These are phyloP conservation scores for Lophiostoma macrostomum DNA, from an alignment of 495 filamentous ascomycete species.

Conservation along the genomic window DNA sequence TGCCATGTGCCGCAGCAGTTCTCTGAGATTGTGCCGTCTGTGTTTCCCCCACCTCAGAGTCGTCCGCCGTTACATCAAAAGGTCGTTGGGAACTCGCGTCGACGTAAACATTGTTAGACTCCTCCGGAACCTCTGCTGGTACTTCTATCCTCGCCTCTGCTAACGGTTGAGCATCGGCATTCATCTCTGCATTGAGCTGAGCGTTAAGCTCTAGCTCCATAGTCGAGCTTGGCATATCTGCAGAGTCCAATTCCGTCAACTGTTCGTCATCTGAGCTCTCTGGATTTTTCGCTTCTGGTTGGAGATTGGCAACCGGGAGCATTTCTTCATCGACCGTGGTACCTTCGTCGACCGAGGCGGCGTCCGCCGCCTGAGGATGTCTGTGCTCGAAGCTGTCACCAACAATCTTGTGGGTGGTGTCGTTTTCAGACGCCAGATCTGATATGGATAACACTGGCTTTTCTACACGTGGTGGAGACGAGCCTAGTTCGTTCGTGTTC, in stretches of 20 bases:
- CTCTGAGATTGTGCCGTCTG: background rate
- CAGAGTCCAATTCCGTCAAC: background rate
- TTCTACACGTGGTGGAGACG: slow-evolving; percentile 27
- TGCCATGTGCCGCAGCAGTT: background rate
- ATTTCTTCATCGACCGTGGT: slow-evolving; percentile 16
- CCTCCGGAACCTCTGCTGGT: background rate
- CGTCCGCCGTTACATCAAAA: background rate
- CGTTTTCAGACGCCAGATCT: background rate
- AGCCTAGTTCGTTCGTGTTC: slow-evolving; percentile 14
- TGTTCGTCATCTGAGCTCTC: slow-evolving; percentile 6
- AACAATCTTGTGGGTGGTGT: slow-evolving; percentile 2
- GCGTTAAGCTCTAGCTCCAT: slow-evolving; percentile 25
- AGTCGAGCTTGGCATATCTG: slow-evolving; percentile 14
- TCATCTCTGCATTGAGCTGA: slow-evolving; percentile 23
- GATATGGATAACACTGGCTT: background rate
- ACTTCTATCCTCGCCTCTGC: background rate
- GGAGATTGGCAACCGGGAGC: background rate
- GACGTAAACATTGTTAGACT: slow-evolving; percentile 4
- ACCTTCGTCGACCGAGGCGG: slow-evolving; percentile 15
- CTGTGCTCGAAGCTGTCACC: slow-evolving; percentile 22
- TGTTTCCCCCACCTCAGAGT: slow-evolving; percentile 3
- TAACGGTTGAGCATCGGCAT: background rate
- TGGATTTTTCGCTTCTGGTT: background rate
- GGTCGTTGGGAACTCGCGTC: slow-evolving; percentile 10
- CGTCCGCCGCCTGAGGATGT: slow-evolving; percentile 2